Evolutionary conservation across 305 asterid genomes (phyloP).

Genomic region (Ilex paraguariensis): DNA sequence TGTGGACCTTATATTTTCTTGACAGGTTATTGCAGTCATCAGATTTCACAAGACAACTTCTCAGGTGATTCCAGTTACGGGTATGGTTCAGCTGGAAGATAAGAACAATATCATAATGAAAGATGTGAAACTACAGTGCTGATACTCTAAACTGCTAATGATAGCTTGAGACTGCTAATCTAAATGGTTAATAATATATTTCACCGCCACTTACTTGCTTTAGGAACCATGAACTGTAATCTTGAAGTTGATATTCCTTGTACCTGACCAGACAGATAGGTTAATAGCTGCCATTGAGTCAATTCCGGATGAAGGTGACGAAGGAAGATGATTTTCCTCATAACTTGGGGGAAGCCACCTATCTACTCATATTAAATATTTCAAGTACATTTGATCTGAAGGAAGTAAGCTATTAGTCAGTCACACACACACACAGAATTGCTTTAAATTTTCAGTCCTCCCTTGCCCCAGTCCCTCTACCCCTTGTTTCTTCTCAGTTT

Average conservation of each 20-base stretch:
- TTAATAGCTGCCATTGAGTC: neutral
- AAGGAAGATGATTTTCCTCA: too few species aligned
- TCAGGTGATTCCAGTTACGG: conserved; percentile 69
- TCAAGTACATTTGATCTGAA: too few species aligned
- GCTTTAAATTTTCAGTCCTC: too few species aligned
- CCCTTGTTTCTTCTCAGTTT: too few species aligned
- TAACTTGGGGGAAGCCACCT: too few species aligned
- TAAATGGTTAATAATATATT: neutral
- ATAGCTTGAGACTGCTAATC: neutral
- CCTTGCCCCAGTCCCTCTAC: too few species aligned
- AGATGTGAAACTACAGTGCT: neutral
- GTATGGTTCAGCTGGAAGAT: conserved; percentile 70
- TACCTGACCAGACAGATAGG: conserved; percentile 41
- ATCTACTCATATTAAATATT: too few species aligned
- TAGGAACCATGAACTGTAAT: conserved; percentile 89
- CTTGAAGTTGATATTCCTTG: conserved; percentile 94
- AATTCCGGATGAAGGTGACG: conserved; percentile 3
- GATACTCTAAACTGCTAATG: neutral
- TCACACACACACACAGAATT: too few species aligned
- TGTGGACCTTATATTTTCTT: conserved; percentile 57
- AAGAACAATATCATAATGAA: conserved; percentile 8
- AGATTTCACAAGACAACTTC: conserved; percentile 80
- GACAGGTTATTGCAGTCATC: conserved; percentile 69
- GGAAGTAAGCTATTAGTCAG: too few species aligned
- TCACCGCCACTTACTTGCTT: conserved; percentile 46